Evolutionary conservation across 2,329 filamentous ascomycete genomes (phyloP), one percentile per base, ranked within the genome.

Genomic region (Fragosphaeria purpurea): DNA sequence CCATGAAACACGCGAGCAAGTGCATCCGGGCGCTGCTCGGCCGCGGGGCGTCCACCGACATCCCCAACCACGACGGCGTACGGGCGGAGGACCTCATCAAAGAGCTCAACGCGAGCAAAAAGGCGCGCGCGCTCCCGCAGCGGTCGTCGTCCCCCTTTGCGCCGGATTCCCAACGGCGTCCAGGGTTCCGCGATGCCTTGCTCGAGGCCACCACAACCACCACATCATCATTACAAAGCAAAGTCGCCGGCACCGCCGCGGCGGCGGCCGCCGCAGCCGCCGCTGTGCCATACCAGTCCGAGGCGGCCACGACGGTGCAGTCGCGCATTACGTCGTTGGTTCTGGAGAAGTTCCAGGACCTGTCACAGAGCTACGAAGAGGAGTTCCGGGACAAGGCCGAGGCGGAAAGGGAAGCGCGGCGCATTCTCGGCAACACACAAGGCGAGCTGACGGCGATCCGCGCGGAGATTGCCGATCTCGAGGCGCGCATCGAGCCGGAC

Each of bases 61-160:
- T 97, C 49, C 75, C 80, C 22, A 98, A 97, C 63, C 74, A 81
- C 48, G 80, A 88, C 51, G 88, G 89, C 33, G 77, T 95, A 55
- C 86, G 87, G 1, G 89, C 89, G 9, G 87, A 95, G 60, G 85
- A 91, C 56, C 73, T 95, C 48, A 88, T 95, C 58, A 83, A 86
- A 62, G 76, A 83, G 53, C 65, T 85, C 39, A 93, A 95, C 54
- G 82, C 81, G 1, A 76, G 75, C 1, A 75, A 81, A 66, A 80
- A 85, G 55, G 77, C 84, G 47, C 79, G 83, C 49, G 73, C 77
- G 11, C 74, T 76, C 6, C 83, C 82, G 10, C 80, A 87, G 53
- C 75, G 86, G 6, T 95, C 89, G 0, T 95, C 89, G 0, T 90
- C 71, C 51, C 84, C 74, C 37, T 88, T 75, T 70, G 81, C 75